Conservation (phyloP, 768 basidiomycete species). For the Leccinellum albellum region DNA sequence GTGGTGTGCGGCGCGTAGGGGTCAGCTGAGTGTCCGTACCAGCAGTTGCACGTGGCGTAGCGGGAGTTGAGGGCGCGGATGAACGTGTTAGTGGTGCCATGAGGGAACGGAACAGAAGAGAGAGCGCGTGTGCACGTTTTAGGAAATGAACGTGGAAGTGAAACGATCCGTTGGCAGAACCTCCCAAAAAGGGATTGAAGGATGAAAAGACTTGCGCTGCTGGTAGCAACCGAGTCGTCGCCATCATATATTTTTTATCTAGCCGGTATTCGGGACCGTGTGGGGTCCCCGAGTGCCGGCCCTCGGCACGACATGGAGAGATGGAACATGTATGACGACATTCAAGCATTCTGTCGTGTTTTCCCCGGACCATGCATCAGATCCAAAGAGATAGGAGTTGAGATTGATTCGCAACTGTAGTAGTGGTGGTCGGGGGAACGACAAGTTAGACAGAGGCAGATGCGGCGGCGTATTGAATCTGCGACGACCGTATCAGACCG, state of each 20-base stretch:
- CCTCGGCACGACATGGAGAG: background rate
- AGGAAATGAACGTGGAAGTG: constrained; percentile 1
- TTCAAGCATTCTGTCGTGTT: background rate
- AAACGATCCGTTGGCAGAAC: background rate
- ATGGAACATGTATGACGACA: background rate
- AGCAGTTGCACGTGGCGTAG: constrained; percentile 15
- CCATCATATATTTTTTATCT: background rate
- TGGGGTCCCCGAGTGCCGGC: background rate
- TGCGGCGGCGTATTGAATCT: background rate
- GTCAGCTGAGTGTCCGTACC: constrained; percentile 12
- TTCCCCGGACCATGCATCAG: background rate
- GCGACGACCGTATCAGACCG: background rate
- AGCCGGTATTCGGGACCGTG: background rate
- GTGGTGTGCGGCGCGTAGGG: constrained; percentile 48
- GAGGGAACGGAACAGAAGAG: background rate
- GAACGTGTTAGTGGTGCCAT: constrained; percentile 31
- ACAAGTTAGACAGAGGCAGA: background rate
- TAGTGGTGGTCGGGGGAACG: background rate
- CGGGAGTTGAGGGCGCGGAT: constrained; percentile 30
- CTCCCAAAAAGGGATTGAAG: background rate
- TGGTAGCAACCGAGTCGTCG: background rate
- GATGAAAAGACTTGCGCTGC: background rate
- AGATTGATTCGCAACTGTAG: background rate
- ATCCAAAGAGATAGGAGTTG: background rate
- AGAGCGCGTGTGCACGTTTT: background rate